A percentile compares a stretch with the other conserved stretches of the same genome.
phyloP scores from a whole-genome alignment of 2,329 filamentous ascomycete species.

The Ceratocystis albifundus region DNA sequence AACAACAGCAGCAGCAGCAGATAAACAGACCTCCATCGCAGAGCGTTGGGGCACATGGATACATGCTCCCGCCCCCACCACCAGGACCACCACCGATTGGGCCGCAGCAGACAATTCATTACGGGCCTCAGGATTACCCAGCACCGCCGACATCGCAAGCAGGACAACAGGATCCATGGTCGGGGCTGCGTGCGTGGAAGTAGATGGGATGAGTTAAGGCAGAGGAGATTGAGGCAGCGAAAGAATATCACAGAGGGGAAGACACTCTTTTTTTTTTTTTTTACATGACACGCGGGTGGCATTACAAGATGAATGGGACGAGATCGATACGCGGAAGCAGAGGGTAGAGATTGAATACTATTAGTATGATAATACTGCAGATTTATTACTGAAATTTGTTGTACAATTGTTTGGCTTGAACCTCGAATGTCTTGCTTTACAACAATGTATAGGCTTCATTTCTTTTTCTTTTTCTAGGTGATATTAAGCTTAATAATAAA shows the following conservation, averaged over 20 bases:
- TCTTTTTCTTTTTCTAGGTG: not conserved
- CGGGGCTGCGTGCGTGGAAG: constrained; percentile 43
- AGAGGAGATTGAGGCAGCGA: not conserved
- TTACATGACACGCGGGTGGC: too few species aligned
- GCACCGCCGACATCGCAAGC: constrained; percentile 31
- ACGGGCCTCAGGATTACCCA: constrained; percentile 32
- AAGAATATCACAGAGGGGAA: not conserved
- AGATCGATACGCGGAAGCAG: too few species aligned
- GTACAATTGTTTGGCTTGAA: too few species aligned
- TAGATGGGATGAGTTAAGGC: constrained; percentile 26
- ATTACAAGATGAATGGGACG: too few species aligned
- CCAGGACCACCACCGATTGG: constrained; percentile 51
- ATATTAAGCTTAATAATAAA: not conserved
- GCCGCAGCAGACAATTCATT: constrained; percentile 51
- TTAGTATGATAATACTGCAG: too few species aligned
- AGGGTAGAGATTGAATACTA: too few species aligned
- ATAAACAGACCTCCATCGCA: constrained; percentile 25
- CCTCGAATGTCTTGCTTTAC: too few species aligned
- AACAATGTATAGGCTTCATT: too few species aligned
- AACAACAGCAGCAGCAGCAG: constrained; percentile 31
- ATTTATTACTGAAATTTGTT: too few species aligned
- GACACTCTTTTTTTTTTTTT: not conserved
- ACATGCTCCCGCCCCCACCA: constrained; percentile 52
- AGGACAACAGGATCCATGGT: constrained; percentile 40
- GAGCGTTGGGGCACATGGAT: constrained; percentile 43